phyloP scores from a whole-genome alignment of 306 rosid genomes.

The Clitoria ternatea region DNA sequence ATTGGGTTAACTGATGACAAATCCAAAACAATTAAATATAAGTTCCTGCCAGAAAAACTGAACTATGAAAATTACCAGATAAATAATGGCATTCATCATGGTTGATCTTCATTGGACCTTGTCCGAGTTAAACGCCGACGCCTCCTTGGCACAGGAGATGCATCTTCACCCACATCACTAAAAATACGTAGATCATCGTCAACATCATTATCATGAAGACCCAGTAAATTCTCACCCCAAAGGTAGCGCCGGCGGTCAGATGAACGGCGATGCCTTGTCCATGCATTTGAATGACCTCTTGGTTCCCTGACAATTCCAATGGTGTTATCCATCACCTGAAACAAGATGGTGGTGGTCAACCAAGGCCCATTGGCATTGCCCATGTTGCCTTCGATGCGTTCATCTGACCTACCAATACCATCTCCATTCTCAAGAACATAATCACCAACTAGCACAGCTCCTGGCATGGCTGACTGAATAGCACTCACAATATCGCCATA shows the following conservation, averaged over 20 bases:
- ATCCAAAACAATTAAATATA: conserved; percentile 26
- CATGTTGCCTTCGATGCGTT: conserved; percentile 42
- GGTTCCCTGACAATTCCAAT: conserved; percentile 56
- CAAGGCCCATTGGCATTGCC: conserved; percentile 52
- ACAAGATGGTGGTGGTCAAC: conserved; percentile 67
- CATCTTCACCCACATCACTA: conserved; percentile 45
- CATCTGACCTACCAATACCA: conserved; percentile 48
- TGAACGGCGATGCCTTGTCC: conserved; percentile 63
- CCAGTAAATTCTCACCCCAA: conserved; percentile 85
- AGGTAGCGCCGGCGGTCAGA: conserved; percentile 62
- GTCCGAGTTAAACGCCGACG: conserved; percentile 61
- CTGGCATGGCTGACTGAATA: conserved; percentile 80
- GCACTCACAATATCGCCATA: conserved; percentile 91
- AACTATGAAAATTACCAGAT: conserved; percentile 47
- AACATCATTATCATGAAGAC: conserved; percentile 43
- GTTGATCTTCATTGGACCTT: conserved; percentile 63
- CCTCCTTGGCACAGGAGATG: conserved; percentile 69
- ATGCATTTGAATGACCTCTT: conserved; percentile 62
- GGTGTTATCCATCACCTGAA: conserved; percentile 75
- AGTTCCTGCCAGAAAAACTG: conserved; percentile 20
- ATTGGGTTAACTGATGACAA: conserved; percentile 33
- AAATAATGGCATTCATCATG: conserved; percentile 29
- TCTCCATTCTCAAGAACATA: conserved; percentile 87
- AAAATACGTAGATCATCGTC: conserved; percentile 40
- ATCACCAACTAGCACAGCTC: conserved; percentile 85